Conservation (phyloP, 495 filamentous ascomycete species). For the Podospora appendiculata region DNA sequence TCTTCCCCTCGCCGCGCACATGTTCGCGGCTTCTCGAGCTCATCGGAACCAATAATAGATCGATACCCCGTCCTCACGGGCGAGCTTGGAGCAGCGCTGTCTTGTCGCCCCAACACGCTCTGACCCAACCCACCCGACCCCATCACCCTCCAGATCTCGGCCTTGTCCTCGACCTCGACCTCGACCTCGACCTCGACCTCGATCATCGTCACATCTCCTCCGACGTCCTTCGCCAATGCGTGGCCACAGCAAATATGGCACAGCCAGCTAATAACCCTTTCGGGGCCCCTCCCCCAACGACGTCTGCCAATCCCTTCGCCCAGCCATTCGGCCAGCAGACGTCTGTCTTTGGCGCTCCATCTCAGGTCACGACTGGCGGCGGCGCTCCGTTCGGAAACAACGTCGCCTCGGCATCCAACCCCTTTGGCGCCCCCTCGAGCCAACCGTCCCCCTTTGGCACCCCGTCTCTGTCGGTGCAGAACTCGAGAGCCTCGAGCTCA, state of each 20-base stretch:
- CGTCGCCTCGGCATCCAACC: too few species aligned
- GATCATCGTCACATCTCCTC: not conserved
- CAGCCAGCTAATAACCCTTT: slow-evolving; percentile 22
- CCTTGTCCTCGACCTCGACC: not conserved
- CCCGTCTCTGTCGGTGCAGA: not conserved
- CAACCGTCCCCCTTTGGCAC: not conserved
- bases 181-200: not conserved
- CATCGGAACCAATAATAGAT: too few species aligned
- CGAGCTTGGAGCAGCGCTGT: not conserved
- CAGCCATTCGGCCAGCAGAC: not conserved
- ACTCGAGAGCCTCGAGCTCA: not conserved
- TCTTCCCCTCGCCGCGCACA: too few species aligned
- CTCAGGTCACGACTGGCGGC: not conserved
- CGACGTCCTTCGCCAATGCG: slow-evolving; percentile 14
- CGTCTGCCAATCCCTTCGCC: not conserved
- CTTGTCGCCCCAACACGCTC: not conserved
- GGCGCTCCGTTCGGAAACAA: not conserved
- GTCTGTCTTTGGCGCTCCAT: slow-evolving; percentile 2
- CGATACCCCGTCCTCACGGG: too few species aligned
- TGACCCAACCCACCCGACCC: not conserved
- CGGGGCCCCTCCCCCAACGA: slow-evolving; percentile 7
- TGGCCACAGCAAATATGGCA: slow-evolving; percentile 11
- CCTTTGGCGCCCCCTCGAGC: too few species aligned
- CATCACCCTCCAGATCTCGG: not conserved
- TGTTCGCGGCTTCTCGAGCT: too few species aligned